Conservation (phyloP, 495 filamentous ascomycete species). For the Choiromyces venosus region DNA sequence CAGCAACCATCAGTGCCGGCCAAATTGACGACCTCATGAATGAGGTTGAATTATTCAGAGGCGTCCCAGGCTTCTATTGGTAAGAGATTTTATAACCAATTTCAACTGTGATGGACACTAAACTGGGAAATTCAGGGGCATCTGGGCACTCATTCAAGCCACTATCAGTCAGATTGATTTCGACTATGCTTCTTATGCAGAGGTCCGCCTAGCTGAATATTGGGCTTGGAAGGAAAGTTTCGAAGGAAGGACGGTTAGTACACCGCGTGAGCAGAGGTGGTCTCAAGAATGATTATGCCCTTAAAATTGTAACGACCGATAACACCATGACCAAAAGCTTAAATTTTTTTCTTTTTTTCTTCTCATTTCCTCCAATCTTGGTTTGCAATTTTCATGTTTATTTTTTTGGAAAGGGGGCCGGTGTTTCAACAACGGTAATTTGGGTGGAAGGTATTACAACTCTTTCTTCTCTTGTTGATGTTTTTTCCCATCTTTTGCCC, state of each 20-base stretch:
- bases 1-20: slow-evolving; percentile 50
- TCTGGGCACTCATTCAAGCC: slow-evolving; percentile 95
- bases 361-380: neutral
- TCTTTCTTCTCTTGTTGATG: slow-evolving; percentile 11
- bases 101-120: slow-evolving; percentile 4
- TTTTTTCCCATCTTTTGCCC: neutral
- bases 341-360: neutral
- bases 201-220: slow-evolving; percentile 83
- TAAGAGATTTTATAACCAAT: slow-evolving; percentile 31
- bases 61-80: slow-evolving; percentile 84
- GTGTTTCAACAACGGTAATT: slow-evolving; percentile 38
- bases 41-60: slow-evolving; percentile 83
- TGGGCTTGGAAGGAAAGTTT: slow-evolving; percentile 82
- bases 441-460: slow-evolving; percentile 9
- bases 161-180: slow-evolving; percentile 95
- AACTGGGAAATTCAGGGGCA: slow-evolving; percentile 58
- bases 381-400: neutral
- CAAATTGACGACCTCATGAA: slow-evolving; percentile 61
- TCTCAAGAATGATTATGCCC: slow-evolving; percentile 51
- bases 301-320: neutral
- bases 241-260: slow-evolving; percentile 47
- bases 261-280: slow-evolving; percentile 76
- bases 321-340: neutral
- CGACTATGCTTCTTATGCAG: slow-evolving; percentile 89
- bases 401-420: slow-evolving; percentile 12